phyloP scores from a whole-genome alignment of 2,329 filamentous ascomycete species.

The Arthrobotrys sphaeroides region DNA sequence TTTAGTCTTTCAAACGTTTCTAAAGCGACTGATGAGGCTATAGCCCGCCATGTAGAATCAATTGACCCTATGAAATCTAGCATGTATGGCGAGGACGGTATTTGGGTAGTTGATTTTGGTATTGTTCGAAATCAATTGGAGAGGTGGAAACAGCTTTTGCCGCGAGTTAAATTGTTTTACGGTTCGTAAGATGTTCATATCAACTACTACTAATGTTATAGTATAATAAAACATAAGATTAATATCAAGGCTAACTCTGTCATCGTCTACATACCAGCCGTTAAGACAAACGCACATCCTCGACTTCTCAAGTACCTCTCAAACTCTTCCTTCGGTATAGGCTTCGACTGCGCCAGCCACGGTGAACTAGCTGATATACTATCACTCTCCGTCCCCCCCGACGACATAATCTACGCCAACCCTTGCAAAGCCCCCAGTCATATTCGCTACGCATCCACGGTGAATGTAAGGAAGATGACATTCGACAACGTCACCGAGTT shows the following conservation, averaged over 20 bases:
- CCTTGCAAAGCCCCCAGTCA: slow-evolving; percentile 50
- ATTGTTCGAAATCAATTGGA: slow-evolving; percentile 23
- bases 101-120: slow-evolving; percentile 43
- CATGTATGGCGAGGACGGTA: slow-evolving; percentile 41
- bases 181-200: slow-evolving; percentile 14
- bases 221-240: background rate
- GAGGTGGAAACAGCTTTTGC: slow-evolving; percentile 25
- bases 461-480: slow-evolving; percentile 38
- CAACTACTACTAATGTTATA: background rate
- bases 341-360: slow-evolving; percentile 50
- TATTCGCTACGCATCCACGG: slow-evolving; percentile 30
- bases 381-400: slow-evolving; percentile 12
- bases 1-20: background rate
- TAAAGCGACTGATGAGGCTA: slow-evolving; percentile 9
- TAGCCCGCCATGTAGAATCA: slow-evolving; percentile 19
- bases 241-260: background rate
- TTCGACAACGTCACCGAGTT: slow-evolving; percentile 43
- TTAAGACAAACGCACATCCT: slow-evolving; percentile 39
- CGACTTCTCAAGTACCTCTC: slow-evolving; percentile 27
- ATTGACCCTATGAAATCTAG: slow-evolving; percentile 10
- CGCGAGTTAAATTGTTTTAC: slow-evolving; percentile 33
- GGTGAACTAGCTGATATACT: slow-evolving; percentile 29
- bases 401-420: slow-evolving; percentile 49
- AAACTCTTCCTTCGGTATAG: background rate
- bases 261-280: background rate